A percentile compares a stretch with the other conserved stretches of the same genome.
These are phyloP conservation scores for Forsythia suspensa DNA, from an alignment of 257 asterid genomes.

Conservation along the genomic window DNA sequence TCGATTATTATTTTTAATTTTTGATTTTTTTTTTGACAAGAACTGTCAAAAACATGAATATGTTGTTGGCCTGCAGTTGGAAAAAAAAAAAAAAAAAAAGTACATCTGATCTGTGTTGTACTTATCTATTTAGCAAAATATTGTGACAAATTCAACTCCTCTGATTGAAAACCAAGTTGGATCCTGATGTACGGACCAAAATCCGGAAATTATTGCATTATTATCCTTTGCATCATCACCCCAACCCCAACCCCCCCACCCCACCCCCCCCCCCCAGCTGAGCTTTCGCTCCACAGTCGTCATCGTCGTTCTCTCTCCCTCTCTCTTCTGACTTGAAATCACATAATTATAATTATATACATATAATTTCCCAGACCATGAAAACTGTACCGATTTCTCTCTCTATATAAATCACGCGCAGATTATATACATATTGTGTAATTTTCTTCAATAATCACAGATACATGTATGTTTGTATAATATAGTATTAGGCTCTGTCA, in stretches of 20 bases:
- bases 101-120: neutral
- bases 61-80: too few relatives aligned
- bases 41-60: too few relatives aligned
- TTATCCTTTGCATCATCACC: neutral
- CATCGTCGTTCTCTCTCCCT: neutral
- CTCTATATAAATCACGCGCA: too few relatives aligned
- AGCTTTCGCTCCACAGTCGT: neutral
- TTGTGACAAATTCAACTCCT: neutral
- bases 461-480: slow-evolving; percentile 4
- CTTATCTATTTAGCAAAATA: neutral
- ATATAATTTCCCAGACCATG: too few relatives aligned
- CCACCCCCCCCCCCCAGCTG: neutral
- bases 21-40: too few relatives aligned
- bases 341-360: neutral
- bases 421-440: too few relatives aligned
- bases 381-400: too few relatives aligned
- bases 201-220: slow-evolving; percentile 12
- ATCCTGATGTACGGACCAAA: neutral
- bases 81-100: too few relatives aligned
- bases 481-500: neutral
- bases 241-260: neutral
- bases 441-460: neutral
- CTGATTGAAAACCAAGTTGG: neutral
- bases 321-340: slow-evolving; percentile 39
- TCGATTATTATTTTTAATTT: too few relatives aligned